Conservation (phyloP, 331 rosid genomes). For the Pyracantha coccinea region DNA sequence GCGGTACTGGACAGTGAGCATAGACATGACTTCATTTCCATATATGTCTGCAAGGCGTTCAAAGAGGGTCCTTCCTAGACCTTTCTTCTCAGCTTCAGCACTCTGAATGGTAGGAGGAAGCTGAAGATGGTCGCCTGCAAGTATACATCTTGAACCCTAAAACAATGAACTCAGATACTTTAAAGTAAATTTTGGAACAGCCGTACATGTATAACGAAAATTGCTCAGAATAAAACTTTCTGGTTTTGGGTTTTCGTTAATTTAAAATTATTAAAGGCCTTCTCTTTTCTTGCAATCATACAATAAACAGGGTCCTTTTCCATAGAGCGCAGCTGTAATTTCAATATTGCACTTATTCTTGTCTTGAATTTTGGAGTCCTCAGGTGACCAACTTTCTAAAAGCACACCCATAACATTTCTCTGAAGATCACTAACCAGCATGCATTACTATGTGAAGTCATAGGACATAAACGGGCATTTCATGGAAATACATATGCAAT, state of each 20-base stretch:
- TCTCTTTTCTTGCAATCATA: not conserved
- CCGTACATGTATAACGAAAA: not conserved
- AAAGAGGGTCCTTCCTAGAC: constrained; percentile 89
- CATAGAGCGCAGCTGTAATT: not conserved
- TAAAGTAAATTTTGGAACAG: constrained; percentile 11
- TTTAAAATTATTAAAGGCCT: not conserved
- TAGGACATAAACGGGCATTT: not conserved
- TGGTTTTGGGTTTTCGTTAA: not conserved
- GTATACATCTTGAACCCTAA: constrained; percentile 97
- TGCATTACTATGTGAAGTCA: not conserved
- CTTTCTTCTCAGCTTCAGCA: constrained; percentile 98
- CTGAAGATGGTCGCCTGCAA: constrained; percentile 98
- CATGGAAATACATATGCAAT: not conserved
- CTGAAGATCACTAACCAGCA: not conserved
- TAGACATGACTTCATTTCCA: constrained; percentile 68
- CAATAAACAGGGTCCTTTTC: not conserved
- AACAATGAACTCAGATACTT: constrained; percentile 38
- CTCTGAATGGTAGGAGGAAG: constrained; percentile 99
- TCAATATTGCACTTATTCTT: not conserved
- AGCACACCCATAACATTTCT: not conserved
- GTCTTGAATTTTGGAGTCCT: not conserved
- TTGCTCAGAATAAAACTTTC: not conserved
- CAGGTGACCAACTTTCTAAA: not conserved
- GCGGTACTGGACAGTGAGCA: constrained; percentile 97
- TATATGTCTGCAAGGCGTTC: constrained; percentile 88